Conservation (phyloP, 768 basidiomycete genomes). For the Clitopilus passeckerianus region DNA sequence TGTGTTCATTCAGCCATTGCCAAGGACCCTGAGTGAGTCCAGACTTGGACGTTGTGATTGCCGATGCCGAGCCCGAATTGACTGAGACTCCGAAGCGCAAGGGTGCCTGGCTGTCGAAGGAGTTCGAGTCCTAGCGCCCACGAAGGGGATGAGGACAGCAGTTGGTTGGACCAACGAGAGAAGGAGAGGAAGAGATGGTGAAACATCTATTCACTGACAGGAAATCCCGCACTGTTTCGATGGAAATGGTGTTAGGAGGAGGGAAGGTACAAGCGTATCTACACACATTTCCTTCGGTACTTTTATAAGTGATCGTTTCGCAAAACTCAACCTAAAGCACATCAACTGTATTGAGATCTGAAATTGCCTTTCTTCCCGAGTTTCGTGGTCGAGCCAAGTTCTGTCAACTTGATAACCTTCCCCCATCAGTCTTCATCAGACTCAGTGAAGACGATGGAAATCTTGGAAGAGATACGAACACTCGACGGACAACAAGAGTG, state of each 20-base stretch:
- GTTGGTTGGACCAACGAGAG: background rate
- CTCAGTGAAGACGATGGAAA: background rate
- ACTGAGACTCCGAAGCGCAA: background rate
- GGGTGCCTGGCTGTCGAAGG: background rate
- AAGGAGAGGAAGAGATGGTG: background rate
- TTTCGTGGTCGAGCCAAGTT: too few relatives aligned
- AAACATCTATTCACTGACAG: background rate
- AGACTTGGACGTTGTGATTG: background rate
- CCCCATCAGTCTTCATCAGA: too few relatives aligned
- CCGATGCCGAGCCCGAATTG: background rate
- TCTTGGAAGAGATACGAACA: background rate
- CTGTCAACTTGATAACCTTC: too few relatives aligned
- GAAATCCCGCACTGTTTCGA: too few relatives aligned
- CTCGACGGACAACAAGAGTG: background rate
- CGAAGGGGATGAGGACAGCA: background rate
- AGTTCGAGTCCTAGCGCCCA: background rate
- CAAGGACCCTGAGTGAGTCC: background rate
- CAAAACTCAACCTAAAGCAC: background rate
- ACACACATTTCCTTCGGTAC: background rate
- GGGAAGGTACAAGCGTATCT: background rate
- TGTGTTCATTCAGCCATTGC: background rate
- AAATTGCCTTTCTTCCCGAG: background rate
- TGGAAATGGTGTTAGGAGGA: background rate
- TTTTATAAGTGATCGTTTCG: background rate
- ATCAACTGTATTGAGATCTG: background rate